Percentiles rank a stretch among this genome's conserved stretches.
Conservation (phyloP, 2,329 filamentous ascomycete genomes). For the Trichoderma asperellum region DNA sequence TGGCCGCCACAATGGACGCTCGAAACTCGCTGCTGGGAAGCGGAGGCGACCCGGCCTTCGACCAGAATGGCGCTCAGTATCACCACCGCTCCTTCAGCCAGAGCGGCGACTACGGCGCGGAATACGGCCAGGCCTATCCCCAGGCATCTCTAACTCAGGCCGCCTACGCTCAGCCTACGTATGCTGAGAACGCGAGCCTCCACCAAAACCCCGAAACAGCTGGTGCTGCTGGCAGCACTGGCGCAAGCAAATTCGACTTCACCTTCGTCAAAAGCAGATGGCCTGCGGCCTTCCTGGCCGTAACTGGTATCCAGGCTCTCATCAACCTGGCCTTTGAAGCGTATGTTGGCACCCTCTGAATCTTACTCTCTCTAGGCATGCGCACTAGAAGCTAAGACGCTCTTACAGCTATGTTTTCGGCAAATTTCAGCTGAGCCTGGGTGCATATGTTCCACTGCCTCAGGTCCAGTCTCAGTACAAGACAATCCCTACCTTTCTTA, state of each 20-base stretch:
- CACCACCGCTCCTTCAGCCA: slow-evolving; percentile 36
- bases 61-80: slow-evolving; percentile 39
- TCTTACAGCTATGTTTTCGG: slow-evolving; percentile 79
- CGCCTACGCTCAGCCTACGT: slow-evolving; percentile 37
- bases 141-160: slow-evolving; percentile 39
- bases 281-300: slow-evolving; percentile 83
- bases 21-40: slow-evolving; percentile 47
- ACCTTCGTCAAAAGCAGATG: slow-evolving; percentile 83
- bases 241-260: slow-evolving; percentile 52
- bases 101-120: slow-evolving; percentile 38
- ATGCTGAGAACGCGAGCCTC: slow-evolving; percentile 37
- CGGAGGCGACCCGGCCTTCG: slow-evolving; percentile 46
- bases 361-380: neutral
- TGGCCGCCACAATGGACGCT: slow-evolving; percentile 49
- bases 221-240: slow-evolving; percentile 39
- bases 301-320: slow-evolving; percentile 74
- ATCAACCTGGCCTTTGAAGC: slow-evolving; percentile 83
- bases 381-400: slow-evolving; percentile 27
- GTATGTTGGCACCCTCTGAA: slow-evolving; percentile 56
- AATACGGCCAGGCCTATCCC: slow-evolving; percentile 42
- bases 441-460: slow-evolving; percentile 45
- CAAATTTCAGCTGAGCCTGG: slow-evolving; percentile 72
- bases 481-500: slow-evolving; percentile 92
- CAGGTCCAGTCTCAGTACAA: slow-evolving; percentile 57
- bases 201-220: slow-evolving; percentile 42